Evolutionary conservation across 164 flowering plant species (phyloP), one percentile per base, ranked within the genome.

Genomic region (grape (Vitis vinifera)): DNA sequence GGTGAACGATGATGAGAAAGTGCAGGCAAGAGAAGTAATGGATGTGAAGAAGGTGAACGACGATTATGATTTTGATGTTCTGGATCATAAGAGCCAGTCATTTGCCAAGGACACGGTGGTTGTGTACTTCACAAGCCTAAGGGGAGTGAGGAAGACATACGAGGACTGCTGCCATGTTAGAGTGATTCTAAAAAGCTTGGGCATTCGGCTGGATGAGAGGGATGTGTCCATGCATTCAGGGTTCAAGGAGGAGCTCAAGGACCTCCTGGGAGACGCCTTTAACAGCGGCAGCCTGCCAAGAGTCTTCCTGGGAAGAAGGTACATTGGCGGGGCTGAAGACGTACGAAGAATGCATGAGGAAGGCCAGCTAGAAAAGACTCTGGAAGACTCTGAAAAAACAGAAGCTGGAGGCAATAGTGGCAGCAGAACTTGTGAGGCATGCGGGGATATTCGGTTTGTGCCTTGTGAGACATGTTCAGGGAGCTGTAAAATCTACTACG

Each of bases 191-290:
- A 89, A 85, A 68, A 86, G 93, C 31, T 30, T 83, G 2, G 87
- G 97, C 0, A 69, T 86, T 51, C 76, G 84, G 8, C 77, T 91
- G 1, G 99, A 96, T 62, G 99, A 96, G 73, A 75, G 99, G 30
- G 99, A 96, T 31, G 95, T 93, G 2, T 96, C 98, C 1, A 87
- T 96, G 98, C 91, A 96, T 77, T 81, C 84, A 0, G 88, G 86
- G 15, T 96, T 88, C 73, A 90, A 83, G 77, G 92, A 90, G 10
- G 99, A 93, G 75, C 52, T 95, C 63, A 82, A 69, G 65, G 89
- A 85, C 79, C 65, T 88, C 9, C 55, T 89, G 65, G 92, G 89
- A 9, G 86, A 79, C 30, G 78, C 78, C 55, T 71, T 64, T 5
- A 61, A 2, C 1, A 74, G 80, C 10, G 80, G 76, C 23, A 79